phyloP scores from a whole-genome alignment of 208 protist species.

The Zelonia costaricensis region DNA sequence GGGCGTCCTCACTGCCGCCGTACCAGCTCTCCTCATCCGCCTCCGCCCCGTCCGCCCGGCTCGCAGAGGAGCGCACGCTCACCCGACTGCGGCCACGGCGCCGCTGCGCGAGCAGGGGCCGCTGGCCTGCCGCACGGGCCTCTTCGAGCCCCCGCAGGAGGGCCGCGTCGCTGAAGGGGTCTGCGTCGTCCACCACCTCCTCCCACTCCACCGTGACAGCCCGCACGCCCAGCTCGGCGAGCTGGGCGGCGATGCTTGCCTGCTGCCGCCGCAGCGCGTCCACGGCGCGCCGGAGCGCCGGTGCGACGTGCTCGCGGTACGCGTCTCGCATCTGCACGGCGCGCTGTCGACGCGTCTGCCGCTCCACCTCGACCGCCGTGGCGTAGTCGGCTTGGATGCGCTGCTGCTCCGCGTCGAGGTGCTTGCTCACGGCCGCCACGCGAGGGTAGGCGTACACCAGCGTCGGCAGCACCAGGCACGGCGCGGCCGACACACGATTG shows the following conservation, averaged over 20 bases:
- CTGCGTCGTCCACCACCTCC: constrained; percentile 11
- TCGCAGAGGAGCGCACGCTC: constrained; percentile 1
- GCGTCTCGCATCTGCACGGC: constrained; percentile 25
- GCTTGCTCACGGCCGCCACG: constrained; percentile 30
- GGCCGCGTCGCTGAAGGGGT: background rate
- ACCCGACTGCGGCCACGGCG: constrained; percentile 1
- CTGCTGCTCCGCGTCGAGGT: constrained; percentile 40
- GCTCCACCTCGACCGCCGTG: constrained; percentile 24
- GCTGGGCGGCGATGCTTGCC: constrained; percentile 24
- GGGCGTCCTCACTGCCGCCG: background rate
- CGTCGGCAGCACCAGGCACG: constrained; percentile 28
- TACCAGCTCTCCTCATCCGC: no score
- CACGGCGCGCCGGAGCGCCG: constrained; percentile 19
- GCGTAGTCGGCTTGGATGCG: constrained; percentile 36
- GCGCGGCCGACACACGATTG: no score
- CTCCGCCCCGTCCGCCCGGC: constrained; percentile 1
- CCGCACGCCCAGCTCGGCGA: constrained; percentile 36
- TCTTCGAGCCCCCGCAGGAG: constrained; percentile 19
- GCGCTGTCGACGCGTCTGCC: constrained; percentile 18
- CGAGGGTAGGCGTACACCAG: constrained; percentile 40
- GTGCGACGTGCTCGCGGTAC: constrained; percentile 30
- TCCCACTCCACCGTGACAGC: constrained; percentile 39
- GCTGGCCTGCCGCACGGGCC: constrained; percentile 11
- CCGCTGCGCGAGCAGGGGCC: background rate
- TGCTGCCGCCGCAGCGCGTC: constrained; percentile 22